Evolutionary conservation across 495 filamentous ascomycete species (phyloP).

Genomic region (Thermothielavioides terrestris): DNA sequence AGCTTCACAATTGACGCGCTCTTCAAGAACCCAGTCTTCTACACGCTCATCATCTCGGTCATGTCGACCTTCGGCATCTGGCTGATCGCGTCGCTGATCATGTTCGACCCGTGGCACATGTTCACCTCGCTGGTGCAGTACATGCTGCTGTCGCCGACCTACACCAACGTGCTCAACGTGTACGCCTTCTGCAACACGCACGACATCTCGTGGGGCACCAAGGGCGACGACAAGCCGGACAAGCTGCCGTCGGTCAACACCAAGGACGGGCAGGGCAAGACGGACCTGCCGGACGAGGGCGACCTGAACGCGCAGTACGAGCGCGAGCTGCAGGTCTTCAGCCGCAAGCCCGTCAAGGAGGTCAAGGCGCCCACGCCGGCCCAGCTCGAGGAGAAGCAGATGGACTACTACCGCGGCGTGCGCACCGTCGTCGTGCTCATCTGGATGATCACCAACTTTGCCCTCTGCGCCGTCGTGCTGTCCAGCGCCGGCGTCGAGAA

Average conservation of each 20-base stretch:
- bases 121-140: constrained; percentile 95
- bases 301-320: constrained; percentile 91
- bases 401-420: constrained; percentile 98
- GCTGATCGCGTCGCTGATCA: constrained; percentile 83
- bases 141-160: constrained; percentile 92
- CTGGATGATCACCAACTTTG: constrained; percentile 97
- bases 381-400: constrained; percentile 66
- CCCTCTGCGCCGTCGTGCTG: constrained; percentile 77
- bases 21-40: constrained; percentile 82
- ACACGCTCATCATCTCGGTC: constrained; percentile 85
- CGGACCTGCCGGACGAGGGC: constrained; percentile 76
- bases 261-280: constrained; percentile 91
- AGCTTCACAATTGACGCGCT: constrained; percentile 60
- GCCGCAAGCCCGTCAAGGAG: constrained; percentile 55
- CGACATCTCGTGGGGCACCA: constrained; percentile 99
- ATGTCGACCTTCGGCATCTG: constrained; percentile 90
- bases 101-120: constrained; percentile 99
- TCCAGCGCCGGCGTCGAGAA: constrained; percentile 72
- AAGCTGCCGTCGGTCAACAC: constrained; percentile 70
- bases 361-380: constrained; percentile 52
- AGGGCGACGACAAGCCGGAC: constrained; percentile 95
- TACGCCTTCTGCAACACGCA: constrained; percentile 99
- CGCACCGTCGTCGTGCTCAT: constrained; percentile 81
- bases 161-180: constrained; percentile 98
- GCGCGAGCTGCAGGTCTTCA: constrained; percentile 67